A percentile compares a stretch with the other conserved stretches of the same genome.
Evolutionary conservation across 495 filamentous ascomycete genomes (phyloP).

Genomic region (Aspergillus kassunensis): DNA sequence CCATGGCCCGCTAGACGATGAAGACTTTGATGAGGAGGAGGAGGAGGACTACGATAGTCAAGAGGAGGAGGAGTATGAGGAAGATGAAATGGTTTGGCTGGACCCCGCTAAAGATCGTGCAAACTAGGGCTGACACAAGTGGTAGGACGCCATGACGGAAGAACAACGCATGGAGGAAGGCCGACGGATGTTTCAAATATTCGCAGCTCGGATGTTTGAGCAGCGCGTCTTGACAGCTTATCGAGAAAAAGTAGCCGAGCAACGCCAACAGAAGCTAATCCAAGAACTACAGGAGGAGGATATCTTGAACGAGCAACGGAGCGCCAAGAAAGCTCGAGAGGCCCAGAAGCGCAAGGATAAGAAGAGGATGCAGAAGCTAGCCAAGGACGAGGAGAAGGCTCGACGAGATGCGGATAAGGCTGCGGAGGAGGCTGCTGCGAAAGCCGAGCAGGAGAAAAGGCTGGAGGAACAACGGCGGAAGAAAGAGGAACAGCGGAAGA

Average conservation of each 20-base stretch:
- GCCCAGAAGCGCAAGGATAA: constrained; percentile 92
- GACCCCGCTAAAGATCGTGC: neutral
- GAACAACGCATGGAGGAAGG: constrained; percentile 99
- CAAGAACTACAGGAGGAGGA: constrained; percentile 87
- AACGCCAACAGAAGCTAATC: constrained; percentile 86
- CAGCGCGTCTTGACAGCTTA: constrained; percentile 96
- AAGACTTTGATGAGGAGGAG: constrained; percentile 72
- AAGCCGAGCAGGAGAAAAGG: constrained; percentile 73
- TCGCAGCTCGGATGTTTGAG: constrained; percentile 98
- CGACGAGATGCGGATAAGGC: constrained; percentile 83
- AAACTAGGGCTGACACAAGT: constrained; percentile 33
- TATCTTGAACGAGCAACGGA: constrained; percentile 65
- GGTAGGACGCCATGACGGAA: constrained; percentile 91
- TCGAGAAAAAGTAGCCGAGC: constrained; percentile 88
- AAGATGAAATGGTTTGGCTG: constrained; percentile 70
- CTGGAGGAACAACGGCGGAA: constrained; percentile 73
- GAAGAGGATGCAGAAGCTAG: constrained; percentile 76
- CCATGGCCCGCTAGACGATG: constrained; percentile 67
- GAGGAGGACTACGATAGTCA: constrained; percentile 87
- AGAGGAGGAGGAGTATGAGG: constrained; percentile 81
- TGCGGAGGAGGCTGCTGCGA: constrained; percentile 77
- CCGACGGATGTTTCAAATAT: constrained; percentile 98
- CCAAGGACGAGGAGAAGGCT: constrained; percentile 84
- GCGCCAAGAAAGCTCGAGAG: constrained; percentile 90
- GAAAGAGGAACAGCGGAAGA: constrained; percentile 86